These are phyloP conservation scores for Petunia hybrid DNA, from an alignment of 305 asterid species.

Conservation along the genomic window DNA sequence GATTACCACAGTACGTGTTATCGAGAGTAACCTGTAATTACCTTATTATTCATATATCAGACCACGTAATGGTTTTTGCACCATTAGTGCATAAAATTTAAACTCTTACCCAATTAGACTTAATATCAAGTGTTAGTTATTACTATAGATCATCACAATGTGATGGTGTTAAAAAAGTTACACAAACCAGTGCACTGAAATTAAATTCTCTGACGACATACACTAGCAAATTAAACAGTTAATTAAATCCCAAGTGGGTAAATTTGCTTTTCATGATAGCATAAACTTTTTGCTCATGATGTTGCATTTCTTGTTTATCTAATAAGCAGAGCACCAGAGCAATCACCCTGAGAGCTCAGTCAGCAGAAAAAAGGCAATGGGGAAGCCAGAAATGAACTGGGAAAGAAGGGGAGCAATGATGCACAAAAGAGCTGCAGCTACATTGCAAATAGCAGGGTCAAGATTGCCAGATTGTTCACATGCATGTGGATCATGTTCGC, in stretches of 20 bases:
- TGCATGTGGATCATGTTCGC: constrained; percentile 90
- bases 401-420: constrained; percentile 29
- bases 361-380: constrained; percentile 22
- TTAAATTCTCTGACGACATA: not conserved
- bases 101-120: not conserved
- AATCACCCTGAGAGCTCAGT: constrained; percentile 34
- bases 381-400: constrained; percentile 32
- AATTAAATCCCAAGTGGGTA: not conserved
- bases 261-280: not conserved
- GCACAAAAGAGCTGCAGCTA: constrained; percentile 51
- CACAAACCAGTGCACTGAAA: too few species aligned
- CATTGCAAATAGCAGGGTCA: constrained; percentile 72
- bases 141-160: not conserved
- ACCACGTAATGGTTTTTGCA: too few species aligned
- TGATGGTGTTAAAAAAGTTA: too few species aligned
- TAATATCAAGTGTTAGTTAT: not conserved
- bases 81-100: too few species aligned
- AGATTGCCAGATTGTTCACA: constrained; percentile 86
- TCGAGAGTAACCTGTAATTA: too few species aligned
- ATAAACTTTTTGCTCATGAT: not conserved
- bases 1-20: too few species aligned
- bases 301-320: not conserved
- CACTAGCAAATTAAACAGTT: not conserved
- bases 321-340: constrained; percentile 40
- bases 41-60: too few species aligned